These are phyloP conservation scores for Bjerkandera adusta DNA, from an alignment of 1,284 basidiomycete species.

Conservation along the genomic window DNA sequence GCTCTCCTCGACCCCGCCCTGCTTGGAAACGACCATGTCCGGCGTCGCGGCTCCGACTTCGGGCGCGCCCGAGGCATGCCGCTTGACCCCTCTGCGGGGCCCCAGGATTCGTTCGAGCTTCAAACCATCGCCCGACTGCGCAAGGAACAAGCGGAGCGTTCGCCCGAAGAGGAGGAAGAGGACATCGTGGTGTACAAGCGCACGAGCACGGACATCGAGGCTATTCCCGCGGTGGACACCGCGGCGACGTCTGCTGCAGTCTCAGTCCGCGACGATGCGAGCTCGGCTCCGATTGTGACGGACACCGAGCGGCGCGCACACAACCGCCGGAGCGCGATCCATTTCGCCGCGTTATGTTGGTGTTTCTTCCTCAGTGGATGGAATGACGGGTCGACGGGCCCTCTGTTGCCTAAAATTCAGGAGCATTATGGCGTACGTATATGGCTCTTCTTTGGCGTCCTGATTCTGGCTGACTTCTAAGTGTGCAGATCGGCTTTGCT, in stretches of 20 bases:
- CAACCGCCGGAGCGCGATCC: slow-evolving; percentile 13
- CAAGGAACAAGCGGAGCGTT: background rate
- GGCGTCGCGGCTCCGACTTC: slow-evolving; percentile 8
- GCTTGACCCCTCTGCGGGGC: background rate
- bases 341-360: slow-evolving; percentile 35
- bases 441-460: background rate
- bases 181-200: background rate
- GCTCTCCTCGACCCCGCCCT: background rate
- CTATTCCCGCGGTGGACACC: background rate
- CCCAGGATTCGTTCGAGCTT: slow-evolving; percentile 5
- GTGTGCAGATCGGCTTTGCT: slow-evolving; percentile 41
- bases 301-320: background rate
- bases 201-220: background rate
- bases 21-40: slow-evolving; percentile 1
- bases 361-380: slow-evolving; percentile 48
- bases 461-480: background rate
- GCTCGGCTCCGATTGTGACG: background rate
- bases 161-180: background rate
- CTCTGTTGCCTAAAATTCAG: slow-evolving; percentile 56
- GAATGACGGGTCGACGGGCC: slow-evolving; percentile 57
- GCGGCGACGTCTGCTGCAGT: background rate
- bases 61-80: background rate
- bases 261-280: background rate
- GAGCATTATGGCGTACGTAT: slow-evolving; percentile 46
- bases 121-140: background rate